Base-by-base conservation (phyloP, 768 basidiomycete species). In the Boletus huronensis region DNA sequence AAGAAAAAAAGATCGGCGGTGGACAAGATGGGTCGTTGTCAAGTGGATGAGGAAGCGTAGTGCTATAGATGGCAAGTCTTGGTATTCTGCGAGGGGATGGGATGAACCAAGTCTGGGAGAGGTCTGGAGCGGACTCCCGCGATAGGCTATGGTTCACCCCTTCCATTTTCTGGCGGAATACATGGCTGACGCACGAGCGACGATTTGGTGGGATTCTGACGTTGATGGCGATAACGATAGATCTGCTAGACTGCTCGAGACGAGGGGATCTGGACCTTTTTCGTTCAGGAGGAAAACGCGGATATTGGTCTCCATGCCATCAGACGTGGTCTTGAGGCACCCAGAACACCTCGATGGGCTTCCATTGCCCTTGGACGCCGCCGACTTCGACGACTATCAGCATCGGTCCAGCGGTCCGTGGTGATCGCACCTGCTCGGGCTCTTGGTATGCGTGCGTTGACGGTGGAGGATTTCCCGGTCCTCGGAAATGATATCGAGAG, bases 241-340 rank as follows among this genome's bases (percentile, higher is more conserved):
- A 62, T 62, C 44, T 48, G 32, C 39, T 47, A 19, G 25, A 17
- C 23, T 25, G 41, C 38, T n/a, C 21, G 28, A 21, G 19, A 46
- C 25, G 19, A 31, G 7, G 19, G 31, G n/a, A 23, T 45, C 32
- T 51, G 8, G 23, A 6, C 28, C 36, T 36, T 16, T 31, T 45
- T 35, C 34, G 35, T 38, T 35, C 19, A 35, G 62, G 63, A 61
- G 49, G 50, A 61, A n/a, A n/a, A 57, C 48, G 29, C 59, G 63
- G 63, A 63, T 6, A 50, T 57, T 29, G 49, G 28, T 43, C 39
- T 35, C 39, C 32, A 36, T 31, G 16, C 28, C 34, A 39, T 36
- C 23, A 14, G 52, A 50, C 29, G 28, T 36, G 26, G 47, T 42
- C 6, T 45, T 32, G 44, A 38, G 21, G 28, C 34, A 53, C 17